Evolutionary conservation across 768 basidiomycete genomes (phyloP).

Genomic region (Lentinula sp.): DNA sequence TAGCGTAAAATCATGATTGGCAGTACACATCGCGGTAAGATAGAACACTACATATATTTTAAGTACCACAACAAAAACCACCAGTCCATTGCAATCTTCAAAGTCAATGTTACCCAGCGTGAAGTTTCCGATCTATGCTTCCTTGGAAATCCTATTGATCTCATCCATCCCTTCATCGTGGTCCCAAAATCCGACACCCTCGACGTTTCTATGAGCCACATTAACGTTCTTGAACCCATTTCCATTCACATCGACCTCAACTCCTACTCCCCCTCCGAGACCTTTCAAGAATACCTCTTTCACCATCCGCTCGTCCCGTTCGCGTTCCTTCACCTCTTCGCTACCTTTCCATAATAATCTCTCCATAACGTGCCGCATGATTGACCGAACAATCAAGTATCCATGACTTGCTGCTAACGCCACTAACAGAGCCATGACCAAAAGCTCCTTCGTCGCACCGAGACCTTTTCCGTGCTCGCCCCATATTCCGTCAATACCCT

Average conservation of each 20-base stretch:
- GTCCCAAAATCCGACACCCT: constrained; percentile 11
- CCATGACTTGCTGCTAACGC: constrained; percentile 81
- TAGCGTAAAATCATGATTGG: too few species aligned
- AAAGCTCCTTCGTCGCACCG: constrained; percentile 41
- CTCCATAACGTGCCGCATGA: constrained; percentile 67
- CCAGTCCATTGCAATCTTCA: neutral
- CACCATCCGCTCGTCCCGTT: constrained; percentile 46
- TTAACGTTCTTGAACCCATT: constrained; percentile 8
- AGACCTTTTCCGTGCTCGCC: constrained; percentile 1
- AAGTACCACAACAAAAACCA: too few species aligned
- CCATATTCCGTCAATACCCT: constrained; percentile 3
- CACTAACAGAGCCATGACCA: constrained; percentile 65
- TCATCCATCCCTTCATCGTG: constrained; percentile 40
- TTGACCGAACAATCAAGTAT: constrained; percentile 61
- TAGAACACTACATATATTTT: too few species aligned
- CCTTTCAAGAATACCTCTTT: constrained; percentile 34
- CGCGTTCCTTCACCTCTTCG: constrained; percentile 53
- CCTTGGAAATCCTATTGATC: constrained; percentile 61
- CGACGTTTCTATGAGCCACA: constrained; percentile 10
- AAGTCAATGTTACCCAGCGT: neutral
- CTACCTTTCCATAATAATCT: constrained; percentile 72
- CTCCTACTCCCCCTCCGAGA: constrained; percentile 10
- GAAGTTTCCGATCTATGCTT: constrained; percentile 26
- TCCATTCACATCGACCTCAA: constrained; percentile 15
- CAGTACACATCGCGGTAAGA: too few species aligned